phyloP scores from a whole-genome alignment of 805 yeast species.

The Saturnispora kantuleensis region DNA sequence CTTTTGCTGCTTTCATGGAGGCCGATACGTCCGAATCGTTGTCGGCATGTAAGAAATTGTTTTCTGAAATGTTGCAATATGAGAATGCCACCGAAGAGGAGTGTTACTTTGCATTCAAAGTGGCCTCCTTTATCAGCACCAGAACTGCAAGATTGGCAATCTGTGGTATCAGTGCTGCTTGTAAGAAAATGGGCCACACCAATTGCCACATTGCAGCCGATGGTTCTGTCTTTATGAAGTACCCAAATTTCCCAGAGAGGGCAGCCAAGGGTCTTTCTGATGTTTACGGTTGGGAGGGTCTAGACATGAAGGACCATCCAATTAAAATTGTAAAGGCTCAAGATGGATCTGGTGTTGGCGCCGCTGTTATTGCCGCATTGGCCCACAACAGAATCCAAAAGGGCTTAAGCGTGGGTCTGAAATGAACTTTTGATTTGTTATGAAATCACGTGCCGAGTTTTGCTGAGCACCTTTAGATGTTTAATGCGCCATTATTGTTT shows the following conservation, averaged over 20 bases:
- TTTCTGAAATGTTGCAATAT: slow-evolving; percentile 42
- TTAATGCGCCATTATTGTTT: not conserved
- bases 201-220: slow-evolving; percentile 93
- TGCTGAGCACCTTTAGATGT: not conserved
- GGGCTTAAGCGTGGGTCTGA: slow-evolving; percentile 58
- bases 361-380: slow-evolving; percentile 95
- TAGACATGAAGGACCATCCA: slow-evolving; percentile 50
- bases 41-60: slow-evolving; percentile 61
- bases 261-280: slow-evolving; percentile 90
- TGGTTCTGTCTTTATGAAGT: slow-evolving; percentile 90
- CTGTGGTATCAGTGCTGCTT: slow-evolving; percentile 95
- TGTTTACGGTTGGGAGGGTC: slow-evolving; percentile 70
- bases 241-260: slow-evolving; percentile 88
- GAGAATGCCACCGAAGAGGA: slow-evolving; percentile 69
- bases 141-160: slow-evolving; percentile 91
- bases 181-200: slow-evolving; percentile 73
- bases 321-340: slow-evolving; percentile 84
- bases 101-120: slow-evolving; percentile 69
- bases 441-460: not conserved
- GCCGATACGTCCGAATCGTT: slow-evolving; percentile 85
- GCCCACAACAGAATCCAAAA: slow-evolving; percentile 68
- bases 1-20: slow-evolving; percentile 79
- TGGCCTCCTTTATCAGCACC: slow-evolving; percentile 84
- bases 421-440: slow-evolving; percentile 3
- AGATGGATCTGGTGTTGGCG: slow-evolving; percentile 98